Base-by-base conservation (phyloP, 164 flowering plant genomes). In the Tetrastigma voinierianum region DNA sequence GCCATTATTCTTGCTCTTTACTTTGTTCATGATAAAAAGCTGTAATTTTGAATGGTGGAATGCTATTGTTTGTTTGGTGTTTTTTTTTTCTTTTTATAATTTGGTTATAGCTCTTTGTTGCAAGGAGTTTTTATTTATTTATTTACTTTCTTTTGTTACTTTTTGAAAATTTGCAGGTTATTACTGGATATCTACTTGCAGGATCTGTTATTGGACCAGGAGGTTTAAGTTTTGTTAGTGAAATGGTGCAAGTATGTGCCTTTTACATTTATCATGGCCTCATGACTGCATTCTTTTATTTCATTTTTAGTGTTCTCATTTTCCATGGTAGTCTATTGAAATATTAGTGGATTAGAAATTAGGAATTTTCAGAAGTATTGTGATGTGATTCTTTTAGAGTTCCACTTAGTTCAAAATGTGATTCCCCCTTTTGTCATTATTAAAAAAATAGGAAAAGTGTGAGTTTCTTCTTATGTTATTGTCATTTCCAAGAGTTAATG, bases 121-220 rank as follows among this genome's bases (percentile, higher is more conserved):
- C 40, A 32, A 32, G 40, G 6, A 0, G 32, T 24, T 24, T 32
- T 32, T 32, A n/a, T n/a, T n/a, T n/a, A n/a, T n/a, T n/a, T n/a
- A n/a, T n/a, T n/a, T n/a, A n/a, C n/a, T 32, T 32, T 32, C 6
- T 32, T 7, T 32, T 32, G 40, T 32, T 0, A 32, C 40, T 32
- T 16, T 55, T 57, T 20, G 10, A 21, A 64, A 14, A 17, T 53
- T 75, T 77, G 72, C 85, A 95, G 99, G 98, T 96, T 63, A 96
- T 96, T 45, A 89, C 98, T 66, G 99, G 99, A 57, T 92, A 96
- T 80, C 72, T 96, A 83, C 87, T 96, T 47, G 98, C 99, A 54
- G 99, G 99, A 75, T 96, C 99, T 69, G 51, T 88, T 43, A 82
- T 96, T 77, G 99, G 98, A 67, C 98, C 98, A 61, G 99, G 99